phyloP scores from a whole-genome alignment of 768 basidiomycete genomes.

The Boletus insuetus region DNA sequence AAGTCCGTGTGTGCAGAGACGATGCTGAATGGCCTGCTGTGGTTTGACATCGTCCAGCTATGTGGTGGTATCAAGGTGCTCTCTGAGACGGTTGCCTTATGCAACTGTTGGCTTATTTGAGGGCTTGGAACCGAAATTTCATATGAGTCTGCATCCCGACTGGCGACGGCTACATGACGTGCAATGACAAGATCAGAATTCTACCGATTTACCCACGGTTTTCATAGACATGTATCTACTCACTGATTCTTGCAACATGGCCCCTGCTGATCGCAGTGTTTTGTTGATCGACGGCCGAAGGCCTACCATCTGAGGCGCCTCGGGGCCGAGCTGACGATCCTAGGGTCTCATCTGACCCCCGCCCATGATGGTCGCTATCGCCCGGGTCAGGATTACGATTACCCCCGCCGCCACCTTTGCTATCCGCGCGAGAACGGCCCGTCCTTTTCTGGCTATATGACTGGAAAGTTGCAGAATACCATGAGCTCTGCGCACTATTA shows the following conservation, averaged over 20 bases:
- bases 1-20: conserved; percentile 48
- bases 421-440: conserved; percentile 47
- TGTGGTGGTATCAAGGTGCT: conserved; percentile 23
- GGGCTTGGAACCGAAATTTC: conserved; percentile 12
- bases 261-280: conserved; percentile 17
- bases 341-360: conserved; percentile 33
- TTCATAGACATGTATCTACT: conserved; percentile 23
- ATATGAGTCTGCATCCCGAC: conserved; percentile 14
- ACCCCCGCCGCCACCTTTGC: conserved; percentile 45
- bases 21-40: conserved; percentile 37
- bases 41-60: conserved; percentile 24
- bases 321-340: conserved; percentile 43
- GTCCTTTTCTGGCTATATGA: conserved; percentile 76
- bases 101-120: conserved; percentile 17
- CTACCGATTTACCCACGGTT: conserved; percentile 21
- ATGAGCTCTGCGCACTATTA: conserved; percentile 13
- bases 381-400: conserved; percentile 35
- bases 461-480: conserved; percentile 36
- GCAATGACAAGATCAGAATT: conserved; percentile 24
- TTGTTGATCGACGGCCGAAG: conserved; percentile 32
- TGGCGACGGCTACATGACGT: conserved; percentile 22
- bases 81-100: conserved; percentile 24
- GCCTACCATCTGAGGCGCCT: conserved; percentile 70
- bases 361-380: conserved; percentile 36
- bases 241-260: conserved; percentile 24